Conservation (phyloP, 2,329 filamentous ascomycete genomes). For the Cladophialophora chaetospira region DNA sequence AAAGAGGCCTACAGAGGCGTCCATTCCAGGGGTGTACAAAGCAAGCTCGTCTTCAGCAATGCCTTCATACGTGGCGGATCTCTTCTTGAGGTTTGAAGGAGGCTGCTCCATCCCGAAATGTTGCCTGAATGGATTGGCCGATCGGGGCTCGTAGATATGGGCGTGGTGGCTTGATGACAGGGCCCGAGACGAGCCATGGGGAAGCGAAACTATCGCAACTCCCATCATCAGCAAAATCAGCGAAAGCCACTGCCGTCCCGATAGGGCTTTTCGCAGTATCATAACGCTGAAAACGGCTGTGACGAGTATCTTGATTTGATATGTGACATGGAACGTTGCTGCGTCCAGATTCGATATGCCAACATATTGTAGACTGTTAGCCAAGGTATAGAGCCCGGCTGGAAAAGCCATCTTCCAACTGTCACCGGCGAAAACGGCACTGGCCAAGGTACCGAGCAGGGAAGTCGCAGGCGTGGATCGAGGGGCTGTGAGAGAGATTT, state of each 20-base stretch:
- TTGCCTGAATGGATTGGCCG: slow-evolving; percentile 74
- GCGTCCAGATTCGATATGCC: slow-evolving; percentile 89
- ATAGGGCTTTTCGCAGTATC: slow-evolving; percentile 71
- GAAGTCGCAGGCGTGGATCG: slow-evolving; percentile 78
- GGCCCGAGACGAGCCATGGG: slow-evolving; percentile 59
- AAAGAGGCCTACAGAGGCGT: slow-evolving; percentile 74
- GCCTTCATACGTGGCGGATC: slow-evolving; percentile 87
- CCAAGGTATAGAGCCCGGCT: slow-evolving; percentile 82
- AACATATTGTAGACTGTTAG: slow-evolving; percentile 92
- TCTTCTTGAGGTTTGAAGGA: slow-evolving; percentile 58
- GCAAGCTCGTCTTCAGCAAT: slow-evolving; percentile 65
- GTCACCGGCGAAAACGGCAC: slow-evolving; percentile 81
- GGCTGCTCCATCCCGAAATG: slow-evolving; percentile 51
- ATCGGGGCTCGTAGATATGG: slow-evolving; percentile 70
- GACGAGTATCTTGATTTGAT: slow-evolving; percentile 91
- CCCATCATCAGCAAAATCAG: slow-evolving; percentile 78
- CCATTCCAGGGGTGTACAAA: slow-evolving; percentile 62
- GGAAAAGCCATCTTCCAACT: slow-evolving; percentile 94
- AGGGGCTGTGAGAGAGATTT: slow-evolving; percentile 75
- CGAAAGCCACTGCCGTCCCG: slow-evolving; percentile 75
- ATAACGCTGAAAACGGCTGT: slow-evolving; percentile 84
- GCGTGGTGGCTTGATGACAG: slow-evolving; percentile 61
- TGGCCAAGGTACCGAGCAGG: slow-evolving; percentile 76
- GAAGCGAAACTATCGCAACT: slow-evolving; percentile 82
- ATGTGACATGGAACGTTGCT: slow-evolving; percentile 89